Evolutionary conservation across 2,329 filamentous ascomycete genomes (phyloP).

Genomic region (Fusarium sp.): DNA sequence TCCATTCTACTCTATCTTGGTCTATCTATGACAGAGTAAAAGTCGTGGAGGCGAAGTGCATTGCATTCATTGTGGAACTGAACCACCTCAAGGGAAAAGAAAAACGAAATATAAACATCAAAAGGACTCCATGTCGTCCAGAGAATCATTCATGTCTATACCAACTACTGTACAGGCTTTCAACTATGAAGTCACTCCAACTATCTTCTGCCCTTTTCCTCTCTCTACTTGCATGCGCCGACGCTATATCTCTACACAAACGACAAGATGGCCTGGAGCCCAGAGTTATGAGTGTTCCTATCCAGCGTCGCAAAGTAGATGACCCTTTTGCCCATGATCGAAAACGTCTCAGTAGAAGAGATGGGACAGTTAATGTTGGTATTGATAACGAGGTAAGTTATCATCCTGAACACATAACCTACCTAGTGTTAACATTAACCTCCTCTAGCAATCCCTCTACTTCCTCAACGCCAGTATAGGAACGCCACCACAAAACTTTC

Average conservation of each 20-base stretch:
- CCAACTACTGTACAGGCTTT: background rate
- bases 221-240: constrained; percentile 43
- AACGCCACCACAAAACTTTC: constrained; percentile 67
- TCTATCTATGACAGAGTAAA: constrained; percentile 15
- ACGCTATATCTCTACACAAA: constrained; percentile 46
- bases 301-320: constrained; percentile 51
- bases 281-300: constrained; percentile 59
- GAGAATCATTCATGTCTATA: background rate
- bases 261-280: constrained; percentile 48
- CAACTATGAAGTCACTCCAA: constrained; percentile 53
- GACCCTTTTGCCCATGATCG: constrained; percentile 59
- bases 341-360: constrained; percentile 55
- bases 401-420: too few species aligned
- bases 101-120: background rate
- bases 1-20: background rate
- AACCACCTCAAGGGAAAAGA: background rate
- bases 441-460: constrained; percentile 68
- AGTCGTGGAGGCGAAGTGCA: background rate
- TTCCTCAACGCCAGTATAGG: constrained; percentile 72
- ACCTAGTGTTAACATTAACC: background rate
- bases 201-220: constrained; percentile 40
- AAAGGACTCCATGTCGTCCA: background rate
- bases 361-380: constrained; percentile 55
- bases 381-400: constrained; percentile 67
- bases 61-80: background rate